Evolutionary conservation across 371 early-diverging fungal species (phyloP), one percentile per base, ranked within the genome.

Genomic region (Coemansia sp.): DNA sequence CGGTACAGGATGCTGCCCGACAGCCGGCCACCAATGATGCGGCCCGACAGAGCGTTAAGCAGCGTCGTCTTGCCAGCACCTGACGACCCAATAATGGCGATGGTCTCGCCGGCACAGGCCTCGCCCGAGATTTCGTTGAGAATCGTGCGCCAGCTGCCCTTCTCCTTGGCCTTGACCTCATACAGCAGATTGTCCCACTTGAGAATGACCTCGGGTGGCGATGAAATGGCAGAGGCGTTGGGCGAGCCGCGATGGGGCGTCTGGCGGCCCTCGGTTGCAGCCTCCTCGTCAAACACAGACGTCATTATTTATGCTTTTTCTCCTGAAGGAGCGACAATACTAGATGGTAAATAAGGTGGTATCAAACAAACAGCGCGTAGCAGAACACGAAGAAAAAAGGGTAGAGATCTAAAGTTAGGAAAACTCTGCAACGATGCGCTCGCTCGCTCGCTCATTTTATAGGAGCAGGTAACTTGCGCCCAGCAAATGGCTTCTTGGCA

Each of bases 11-110:
- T 77, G 43, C 79, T 82, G n/a, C 89, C 83, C 2, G 70, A 68
- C 8, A 88, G 81, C 65, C 81, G 84, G 34, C 86, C 87, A 26
- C 81, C 86, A 48, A 65, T 52, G 35, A 76, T 72, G 16, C 81
- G 79, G 2, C 85, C 83, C 1, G 84, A 79, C 4, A 87, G 80
- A 2, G 82, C 79, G 16, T 83, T 82, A 14, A 86, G 71, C 31
- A 87, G 78, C 0, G 86, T 84, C 1, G 87, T 83, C 67, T 88
- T 90, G 35, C 89, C 91, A 5, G 90, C 86, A 2, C 94, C 92
- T 26, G 83, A 84, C 7, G 88, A 84, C 0, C 92, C 93, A 82
- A 93, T 84, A 20, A 93, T 84, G n/a, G 88, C 91, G 32, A 80
- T 64, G 30, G 83, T 58, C 56, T 82, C 74, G 38, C 87, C 87